phyloP scores from a whole-genome alignment of 768 basidiomycete genomes.

The Mycena kentingensis region DNA sequence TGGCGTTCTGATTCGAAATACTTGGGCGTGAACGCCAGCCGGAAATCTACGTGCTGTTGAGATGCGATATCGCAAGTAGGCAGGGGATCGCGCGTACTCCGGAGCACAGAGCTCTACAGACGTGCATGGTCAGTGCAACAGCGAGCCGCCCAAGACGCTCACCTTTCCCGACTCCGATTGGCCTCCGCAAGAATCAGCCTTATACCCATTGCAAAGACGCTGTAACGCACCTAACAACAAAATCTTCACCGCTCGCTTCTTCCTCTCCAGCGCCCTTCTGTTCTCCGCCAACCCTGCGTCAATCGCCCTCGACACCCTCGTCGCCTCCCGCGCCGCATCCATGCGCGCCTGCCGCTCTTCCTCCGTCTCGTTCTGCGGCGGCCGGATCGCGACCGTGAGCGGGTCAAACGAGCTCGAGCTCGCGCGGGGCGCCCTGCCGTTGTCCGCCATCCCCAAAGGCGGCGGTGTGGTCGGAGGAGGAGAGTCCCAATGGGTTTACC shows the following conservation, averaged over 20 bases:
- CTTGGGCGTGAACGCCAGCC: conserved; percentile 49
- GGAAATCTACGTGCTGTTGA: conserved; percentile 41
- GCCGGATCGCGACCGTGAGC: conserved; percentile 30
- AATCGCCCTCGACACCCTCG: conserved; percentile 35
- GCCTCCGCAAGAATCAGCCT: conserved; percentile 24
- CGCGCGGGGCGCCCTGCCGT: too few species aligned
- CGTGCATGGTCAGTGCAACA: not conserved
- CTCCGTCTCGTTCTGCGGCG: conserved; percentile 38
- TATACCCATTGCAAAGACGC: not conserved
- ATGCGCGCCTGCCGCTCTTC: conserved; percentile 34
- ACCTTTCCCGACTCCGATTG: conserved; percentile 44
- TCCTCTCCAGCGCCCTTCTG: conserved; percentile 36
- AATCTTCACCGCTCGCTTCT: conserved; percentile 42
- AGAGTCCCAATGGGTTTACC: too few species aligned
- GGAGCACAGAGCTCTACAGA: conserved; percentile 19
- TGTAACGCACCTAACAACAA: conserved; percentile 38
- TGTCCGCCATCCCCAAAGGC: too few species aligned
- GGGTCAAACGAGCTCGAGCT: conserved; percentile 38
- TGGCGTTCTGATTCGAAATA: conserved; percentile 47
- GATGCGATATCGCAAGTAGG: too few species aligned
- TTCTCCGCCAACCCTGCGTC: conserved; percentile 37
- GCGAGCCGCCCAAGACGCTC: conserved; percentile 1
- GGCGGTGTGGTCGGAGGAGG: too few species aligned
- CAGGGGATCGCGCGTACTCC: conserved; percentile 7
- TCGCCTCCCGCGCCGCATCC: conserved; percentile 35